phyloP scores from a whole-genome alignment of 192 early-diverging fungal genomes.

The Podila verticillata region DNA sequence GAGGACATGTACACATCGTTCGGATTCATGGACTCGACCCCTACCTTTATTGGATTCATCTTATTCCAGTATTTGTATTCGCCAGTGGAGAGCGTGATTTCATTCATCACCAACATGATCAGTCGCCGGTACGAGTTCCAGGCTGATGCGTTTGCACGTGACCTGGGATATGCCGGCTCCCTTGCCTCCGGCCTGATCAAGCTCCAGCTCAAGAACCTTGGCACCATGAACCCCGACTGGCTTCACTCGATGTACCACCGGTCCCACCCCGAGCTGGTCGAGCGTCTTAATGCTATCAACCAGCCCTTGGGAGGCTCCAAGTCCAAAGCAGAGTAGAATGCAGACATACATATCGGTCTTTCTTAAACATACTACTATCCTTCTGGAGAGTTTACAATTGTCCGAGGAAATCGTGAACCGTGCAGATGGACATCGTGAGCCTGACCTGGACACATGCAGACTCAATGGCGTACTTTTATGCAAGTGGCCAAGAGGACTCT shows the following conservation, averaged over 20 bases:
- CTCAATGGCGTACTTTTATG: background rate
- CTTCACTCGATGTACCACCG: constrained; percentile 93
- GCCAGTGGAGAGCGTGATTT: constrained; percentile 80
- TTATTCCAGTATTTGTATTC: constrained; percentile 90
- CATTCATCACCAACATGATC: constrained; percentile 81
- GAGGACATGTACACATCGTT: constrained; percentile 84
- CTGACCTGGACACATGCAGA: too few species aligned
- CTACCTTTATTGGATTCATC: constrained; percentile 89
- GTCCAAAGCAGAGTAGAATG: constrained; percentile 22
- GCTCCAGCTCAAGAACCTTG: constrained; percentile 89
- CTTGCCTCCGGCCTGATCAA: constrained; percentile 88
- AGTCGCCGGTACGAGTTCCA: constrained; percentile 92
- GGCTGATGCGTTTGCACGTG: constrained; percentile 90
- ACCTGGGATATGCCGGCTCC: constrained; percentile 78
- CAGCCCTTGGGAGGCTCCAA: constrained; percentile 16
- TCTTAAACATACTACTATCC: too few species aligned
- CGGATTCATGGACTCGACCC: constrained; percentile 76
- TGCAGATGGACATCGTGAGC: too few species aligned
- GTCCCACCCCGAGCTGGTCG: constrained; percentile 91
- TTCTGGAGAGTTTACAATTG: too few species aligned
- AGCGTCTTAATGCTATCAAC: constrained; percentile 75
- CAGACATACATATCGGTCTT: background rate
- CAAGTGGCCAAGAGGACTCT: background rate
- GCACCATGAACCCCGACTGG: constrained; percentile 86
- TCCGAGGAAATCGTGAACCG: too few species aligned